Conservation (phyloP, 164 flowering plant species). For the Vitis cinerea region DNA sequence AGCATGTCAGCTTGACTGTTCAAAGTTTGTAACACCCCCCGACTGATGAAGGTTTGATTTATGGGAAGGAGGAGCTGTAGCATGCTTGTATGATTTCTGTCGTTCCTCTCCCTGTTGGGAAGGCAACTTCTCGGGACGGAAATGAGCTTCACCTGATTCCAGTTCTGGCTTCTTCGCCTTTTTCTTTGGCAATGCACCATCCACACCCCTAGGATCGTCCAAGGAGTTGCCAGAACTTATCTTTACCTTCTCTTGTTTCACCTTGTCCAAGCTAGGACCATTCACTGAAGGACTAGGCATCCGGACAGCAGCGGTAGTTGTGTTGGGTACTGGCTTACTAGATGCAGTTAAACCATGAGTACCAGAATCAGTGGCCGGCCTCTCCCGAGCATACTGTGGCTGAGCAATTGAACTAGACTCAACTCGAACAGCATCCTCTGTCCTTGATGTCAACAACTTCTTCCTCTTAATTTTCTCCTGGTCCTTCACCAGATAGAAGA, state of each 20-base stretch:
- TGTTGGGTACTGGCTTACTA: conserved; percentile 22
- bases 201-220: conserved; percentile 27
- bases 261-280: conserved; percentile 29
- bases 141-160: conserved; percentile 26
- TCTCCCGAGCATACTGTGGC: conserved; percentile 31
- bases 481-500: conserved; percentile 26
- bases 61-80: conserved; percentile 10
- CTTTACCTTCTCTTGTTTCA: conserved; percentile 48
- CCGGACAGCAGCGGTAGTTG: conserved; percentile 16
- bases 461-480: conserved; percentile 47
- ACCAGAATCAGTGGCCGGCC: conserved; percentile 30
- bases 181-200: conserved; percentile 36
- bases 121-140: conserved; percentile 37
- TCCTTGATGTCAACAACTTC: conserved; percentile 35
- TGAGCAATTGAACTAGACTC: conserved; percentile 35
- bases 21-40: conserved; percentile 19
- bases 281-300: conserved; percentile 23
- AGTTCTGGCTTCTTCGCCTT: conserved; percentile 46
- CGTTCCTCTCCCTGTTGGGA: conserved; percentile 37
- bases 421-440: conserved; percentile 33
- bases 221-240: conserved; percentile 27
- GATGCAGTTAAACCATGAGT: conserved; percentile 20
- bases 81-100: conserved; percentile 34
- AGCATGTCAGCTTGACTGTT: conserved; percentile 30
- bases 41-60: conserved; percentile 23